Base-by-base conservation (phyloP, 2,329 filamentous ascomycete species). In the Hirsutella minnesotensis region DNA sequence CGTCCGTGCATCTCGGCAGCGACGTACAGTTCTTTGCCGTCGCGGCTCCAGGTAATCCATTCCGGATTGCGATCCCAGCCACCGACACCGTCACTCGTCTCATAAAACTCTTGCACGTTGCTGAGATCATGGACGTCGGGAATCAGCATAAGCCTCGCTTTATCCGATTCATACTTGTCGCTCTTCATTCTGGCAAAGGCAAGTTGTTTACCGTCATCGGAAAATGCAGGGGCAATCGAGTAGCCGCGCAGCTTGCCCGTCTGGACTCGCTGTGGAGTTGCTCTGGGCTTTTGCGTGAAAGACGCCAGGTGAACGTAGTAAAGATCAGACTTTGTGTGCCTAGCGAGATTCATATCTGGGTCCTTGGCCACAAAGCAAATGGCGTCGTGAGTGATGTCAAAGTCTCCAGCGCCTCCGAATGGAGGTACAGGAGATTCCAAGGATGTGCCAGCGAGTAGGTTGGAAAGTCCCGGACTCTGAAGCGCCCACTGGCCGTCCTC, bases 391-490 rank as follows among this genome's bases (percentile, higher is more conserved):
- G 78, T 72, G 45, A 90, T 75, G 54, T 94, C 86, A 53, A 89
- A 95, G 59, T 94, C 82, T n/a, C 78, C 75, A 0, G 77, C 66
- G 18, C 83, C 86, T 3, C 88, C 88, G 53, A 94, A 94, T 0
- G 86, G 82, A 39, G 75, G 79, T 16, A 88, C 77, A 0, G 84
- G 89, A 40, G 68, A 81, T 53, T 77, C 80, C 22, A 83, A 68
- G 16, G 60, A 51, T 0, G 72, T 78, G 15, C 69, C 74, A 12
- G 71, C 69, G 34, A 90, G 66, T 3, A 81, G 75, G 54, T 89
- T 89, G 43, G 65, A 69, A 37, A 86, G 61, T 1, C 67, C 64
- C 2, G 61, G 56, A 3, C 57, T 52, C 37, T 66, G 61, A 15
- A 77, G 61, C 21, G 53, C 56, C 56, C 66, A 74, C 44, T 54